Percentiles rank a stretch among this genome's conserved stretches.
Conservation (phyloP, 2,329 filamentous ascomycete genomes). For the Fusarium oxysporum region DNA sequence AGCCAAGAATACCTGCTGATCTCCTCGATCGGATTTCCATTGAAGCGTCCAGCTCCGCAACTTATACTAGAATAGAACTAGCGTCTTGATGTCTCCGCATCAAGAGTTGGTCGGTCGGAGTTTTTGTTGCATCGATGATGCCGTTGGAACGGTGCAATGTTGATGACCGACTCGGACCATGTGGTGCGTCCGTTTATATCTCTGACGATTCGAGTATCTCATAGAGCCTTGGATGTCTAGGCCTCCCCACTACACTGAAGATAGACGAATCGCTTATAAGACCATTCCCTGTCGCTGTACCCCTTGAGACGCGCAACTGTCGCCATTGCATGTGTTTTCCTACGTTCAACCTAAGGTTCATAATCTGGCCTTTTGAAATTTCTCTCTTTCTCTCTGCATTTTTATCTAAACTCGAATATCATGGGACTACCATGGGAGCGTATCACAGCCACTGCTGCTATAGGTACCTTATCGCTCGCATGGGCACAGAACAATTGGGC, state of each 20-base stretch:
- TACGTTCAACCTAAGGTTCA: conserved; percentile 16
- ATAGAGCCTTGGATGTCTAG: neutral
- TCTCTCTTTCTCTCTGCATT: neutral
- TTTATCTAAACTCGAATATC: neutral
- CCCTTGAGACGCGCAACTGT: conserved; percentile 34
- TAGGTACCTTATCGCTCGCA: conserved; percentile 36
- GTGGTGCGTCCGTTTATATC: conserved; percentile 21
- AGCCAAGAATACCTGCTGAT: neutral
- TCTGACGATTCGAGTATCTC: conserved; percentile 33
- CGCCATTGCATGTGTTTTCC: conserved; percentile 4
- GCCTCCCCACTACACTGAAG: conserved; percentile 31
- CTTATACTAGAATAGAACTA: conserved; percentile 31
- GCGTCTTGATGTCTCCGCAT: conserved; percentile 5
- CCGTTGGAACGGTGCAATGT: conserved; percentile 39
- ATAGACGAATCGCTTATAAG: conserved; percentile 42
- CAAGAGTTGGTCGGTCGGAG: conserved; percentile 19
- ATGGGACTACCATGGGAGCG: conserved; percentile 43
- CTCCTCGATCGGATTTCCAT: neutral
- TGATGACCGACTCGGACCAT: conserved; percentile 30
- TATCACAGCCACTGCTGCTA: conserved; percentile 43
- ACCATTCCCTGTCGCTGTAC: conserved; percentile 32
- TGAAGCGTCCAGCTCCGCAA: conserved; percentile 19
- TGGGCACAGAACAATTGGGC: conserved; percentile 45
- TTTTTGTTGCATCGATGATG: conserved; percentile 28
- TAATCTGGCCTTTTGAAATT: neutral